Percentiles rank a stretch among this genome's conserved stretches.
Evolutionary conservation across 2,329 filamentous ascomycete species (phyloP).

Genomic region (Paraconiothyrium brasiliense): DNA sequence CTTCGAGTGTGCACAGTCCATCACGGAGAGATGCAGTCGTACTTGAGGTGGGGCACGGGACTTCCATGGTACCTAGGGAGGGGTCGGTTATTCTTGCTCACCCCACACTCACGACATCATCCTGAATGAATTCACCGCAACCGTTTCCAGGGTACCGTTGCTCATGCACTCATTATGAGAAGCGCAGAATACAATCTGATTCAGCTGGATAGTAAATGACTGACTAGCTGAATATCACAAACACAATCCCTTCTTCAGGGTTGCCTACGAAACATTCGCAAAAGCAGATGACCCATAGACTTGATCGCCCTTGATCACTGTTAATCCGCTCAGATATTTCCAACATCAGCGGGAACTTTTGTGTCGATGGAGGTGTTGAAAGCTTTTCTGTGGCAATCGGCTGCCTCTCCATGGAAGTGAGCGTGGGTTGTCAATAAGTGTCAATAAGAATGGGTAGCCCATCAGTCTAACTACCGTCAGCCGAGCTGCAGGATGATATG

Average conservation of each 20-base stretch:
- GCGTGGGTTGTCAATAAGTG: slow-evolving; percentile 47
- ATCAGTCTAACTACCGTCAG: slow-evolving; percentile 39
- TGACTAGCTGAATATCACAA: slow-evolving; percentile 38
- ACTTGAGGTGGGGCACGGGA: slow-evolving; percentile 5
- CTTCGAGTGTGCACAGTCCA: not conserved
- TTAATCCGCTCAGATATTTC: not conserved
- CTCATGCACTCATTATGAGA: not conserved
- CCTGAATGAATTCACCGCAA: not conserved
- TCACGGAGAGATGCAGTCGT: not conserved
- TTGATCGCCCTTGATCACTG: slow-evolving; percentile 13
- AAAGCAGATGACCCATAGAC: slow-evolving; percentile 37
- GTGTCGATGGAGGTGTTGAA: slow-evolving; percentile 1
- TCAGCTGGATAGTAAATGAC: slow-evolving; percentile 40
- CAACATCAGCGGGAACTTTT: not conserved
- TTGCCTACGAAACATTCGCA: slow-evolving; percentile 37
- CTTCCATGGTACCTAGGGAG: not conserved
- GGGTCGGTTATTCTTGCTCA: not conserved
- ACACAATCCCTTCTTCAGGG: slow-evolving; percentile 37
- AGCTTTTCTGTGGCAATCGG: slow-evolving; percentile 23
- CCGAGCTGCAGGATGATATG: not conserved
- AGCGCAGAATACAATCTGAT: slow-evolving; percentile 29
- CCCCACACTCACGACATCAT: slow-evolving; percentile 13
- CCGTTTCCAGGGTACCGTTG: not conserved
- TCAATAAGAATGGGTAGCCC: slow-evolving; percentile 48
- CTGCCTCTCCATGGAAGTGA: slow-evolving; percentile 48